Percentiles rank a stretch among this genome's conserved stretches.
Evolutionary conservation across 441 rosid species (phyloP).

Genomic region (Pelargonium fulgidum): DNA sequence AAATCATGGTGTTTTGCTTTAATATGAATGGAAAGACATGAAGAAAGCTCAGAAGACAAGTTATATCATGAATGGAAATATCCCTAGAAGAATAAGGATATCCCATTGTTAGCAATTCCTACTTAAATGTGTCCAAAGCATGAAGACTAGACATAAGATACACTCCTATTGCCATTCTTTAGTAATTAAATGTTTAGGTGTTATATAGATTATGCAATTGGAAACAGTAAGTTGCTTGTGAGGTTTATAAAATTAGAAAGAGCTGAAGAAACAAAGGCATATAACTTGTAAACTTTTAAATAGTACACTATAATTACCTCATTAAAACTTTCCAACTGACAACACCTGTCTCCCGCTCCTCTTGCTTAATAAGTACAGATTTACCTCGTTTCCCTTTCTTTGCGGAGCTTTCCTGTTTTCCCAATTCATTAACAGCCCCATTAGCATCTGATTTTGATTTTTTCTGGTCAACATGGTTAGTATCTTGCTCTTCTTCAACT

Average conservation of each 20-base stretch:
- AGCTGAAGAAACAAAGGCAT: not conserved
- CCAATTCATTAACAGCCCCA: constrained; percentile 36
- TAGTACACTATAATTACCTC: constrained; percentile 42
- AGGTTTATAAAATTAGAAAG: constrained; percentile 1
- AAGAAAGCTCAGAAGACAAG: not conserved
- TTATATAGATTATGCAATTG: not conserved
- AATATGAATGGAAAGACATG: not conserved
- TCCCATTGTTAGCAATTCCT: not conserved
- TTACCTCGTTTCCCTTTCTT: constrained; percentile 65
- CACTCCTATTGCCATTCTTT: not conserved
- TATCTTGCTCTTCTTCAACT: constrained; percentile 50
- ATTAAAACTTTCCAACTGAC: constrained; percentile 76
- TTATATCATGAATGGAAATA: not conserved
- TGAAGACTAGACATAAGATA: not conserved
- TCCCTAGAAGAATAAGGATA: too few species aligned
- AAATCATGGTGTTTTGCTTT: not conserved
- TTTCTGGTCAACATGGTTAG: constrained; percentile 30
- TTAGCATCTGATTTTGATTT: constrained; percentile 44
- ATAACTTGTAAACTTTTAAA: constrained; percentile 7
- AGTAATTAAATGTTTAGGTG: not conserved
- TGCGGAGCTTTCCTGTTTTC: constrained; percentile 31
- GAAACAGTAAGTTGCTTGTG: not conserved
- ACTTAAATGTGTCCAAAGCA: not conserved
- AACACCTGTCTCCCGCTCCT: constrained; percentile 96
- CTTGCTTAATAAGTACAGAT: constrained; percentile 88